phyloP scores from a whole-genome alignment of 805 yeast genomes.

The Saturnispora sekii region DNA sequence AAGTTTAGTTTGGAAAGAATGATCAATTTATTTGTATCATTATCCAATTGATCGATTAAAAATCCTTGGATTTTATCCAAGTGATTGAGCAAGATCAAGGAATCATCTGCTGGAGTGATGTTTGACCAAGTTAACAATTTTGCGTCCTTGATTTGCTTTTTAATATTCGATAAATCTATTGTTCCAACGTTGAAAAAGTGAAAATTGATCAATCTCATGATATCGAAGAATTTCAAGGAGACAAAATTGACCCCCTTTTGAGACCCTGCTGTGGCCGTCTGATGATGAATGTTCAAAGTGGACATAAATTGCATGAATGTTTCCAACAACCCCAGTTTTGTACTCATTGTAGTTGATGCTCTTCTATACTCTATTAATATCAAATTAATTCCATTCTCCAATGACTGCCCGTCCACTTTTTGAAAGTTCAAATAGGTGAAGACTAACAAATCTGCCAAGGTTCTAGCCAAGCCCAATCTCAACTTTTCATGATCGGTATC shows the following conservation, averaged over 20 bases:
- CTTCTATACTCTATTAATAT: conserved; percentile 16
- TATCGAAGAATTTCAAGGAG: conserved; percentile 22
- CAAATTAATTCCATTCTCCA: conserved; percentile 19
- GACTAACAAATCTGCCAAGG: conserved; percentile 25
- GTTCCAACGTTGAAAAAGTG: conserved; percentile 19
- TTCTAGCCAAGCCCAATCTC: conserved; percentile 23
- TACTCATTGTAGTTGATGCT: conserved; percentile 10
- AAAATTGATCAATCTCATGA: conserved; percentile 16
- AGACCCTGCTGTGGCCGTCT: conserved; percentile 20
- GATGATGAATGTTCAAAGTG: conserved; percentile 24
- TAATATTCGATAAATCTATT: conserved; percentile 9
- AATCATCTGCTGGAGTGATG: conserved; percentile 13
- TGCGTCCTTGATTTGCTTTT: conserved; percentile 15
- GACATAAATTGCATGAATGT: conserved; percentile 24
- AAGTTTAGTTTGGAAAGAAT: conserved; percentile 18
- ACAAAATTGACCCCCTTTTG: conserved; percentile 23
- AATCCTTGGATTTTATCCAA: conserved; percentile 23
- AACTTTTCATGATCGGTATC: conserved; percentile 23
- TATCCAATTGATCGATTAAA: conserved; percentile 23
- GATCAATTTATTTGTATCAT: conserved; percentile 28
- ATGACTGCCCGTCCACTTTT: conserved; percentile 17
- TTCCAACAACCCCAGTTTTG: conserved; percentile 23
- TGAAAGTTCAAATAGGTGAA: conserved; percentile 26
- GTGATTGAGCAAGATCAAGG: conserved; percentile 19
- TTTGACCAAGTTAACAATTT: conserved; percentile 7